Percentiles rank a stretch among this genome's conserved stretches.
These are phyloP conservation scores for Protomyces inundatus DNA, from an alignment of 1,139 yeast genomes.

Conservation along the genomic window DNA sequence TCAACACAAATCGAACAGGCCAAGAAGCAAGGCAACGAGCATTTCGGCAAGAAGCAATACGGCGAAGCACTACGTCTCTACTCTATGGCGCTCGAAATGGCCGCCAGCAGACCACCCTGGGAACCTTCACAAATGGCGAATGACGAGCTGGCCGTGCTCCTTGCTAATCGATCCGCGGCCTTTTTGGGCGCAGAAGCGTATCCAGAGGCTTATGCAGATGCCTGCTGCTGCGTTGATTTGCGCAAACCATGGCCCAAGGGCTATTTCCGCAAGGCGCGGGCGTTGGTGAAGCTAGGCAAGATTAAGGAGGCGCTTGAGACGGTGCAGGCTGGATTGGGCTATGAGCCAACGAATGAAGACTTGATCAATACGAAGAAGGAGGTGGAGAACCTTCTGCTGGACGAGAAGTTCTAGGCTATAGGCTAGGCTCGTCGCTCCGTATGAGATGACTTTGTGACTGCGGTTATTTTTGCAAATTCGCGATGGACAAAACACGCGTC, in stretches of 20 bases:
- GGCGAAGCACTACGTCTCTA: constrained; percentile 70
- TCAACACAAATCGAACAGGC: constrained; percentile 65
- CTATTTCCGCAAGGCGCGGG: constrained; percentile 75
- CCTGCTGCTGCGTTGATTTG: constrained; percentile 67
- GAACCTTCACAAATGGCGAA: constrained; percentile 76
- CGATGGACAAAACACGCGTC: no score
- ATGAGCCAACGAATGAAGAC: constrained; percentile 44
- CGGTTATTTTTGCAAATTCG: no score
- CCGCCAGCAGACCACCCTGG: constrained; percentile 73
- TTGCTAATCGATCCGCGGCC: constrained; percentile 81
- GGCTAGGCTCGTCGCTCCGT: no score
- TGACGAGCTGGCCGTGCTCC: constrained; percentile 66
- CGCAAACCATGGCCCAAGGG: constrained; percentile 65
- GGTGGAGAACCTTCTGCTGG: constrained; percentile 32
- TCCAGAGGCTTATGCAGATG: constrained; percentile 73
- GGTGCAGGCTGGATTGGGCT: constrained; percentile 63
- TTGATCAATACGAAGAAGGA: constrained; percentile 39
- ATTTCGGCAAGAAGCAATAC: constrained; percentile 57
- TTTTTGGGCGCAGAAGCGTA: constrained; percentile 59
- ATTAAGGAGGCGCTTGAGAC: constrained; percentile 67
- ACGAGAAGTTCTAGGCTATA: neutral
- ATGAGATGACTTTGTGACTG: no score
- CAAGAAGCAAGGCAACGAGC: constrained; percentile 64
- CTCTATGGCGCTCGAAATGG: constrained; percentile 74
- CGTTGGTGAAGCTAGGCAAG: constrained; percentile 63